phyloP scores from a whole-genome alignment of 2,329 filamentous ascomycete species.

The Chrysoporthe puriensis region DNA sequence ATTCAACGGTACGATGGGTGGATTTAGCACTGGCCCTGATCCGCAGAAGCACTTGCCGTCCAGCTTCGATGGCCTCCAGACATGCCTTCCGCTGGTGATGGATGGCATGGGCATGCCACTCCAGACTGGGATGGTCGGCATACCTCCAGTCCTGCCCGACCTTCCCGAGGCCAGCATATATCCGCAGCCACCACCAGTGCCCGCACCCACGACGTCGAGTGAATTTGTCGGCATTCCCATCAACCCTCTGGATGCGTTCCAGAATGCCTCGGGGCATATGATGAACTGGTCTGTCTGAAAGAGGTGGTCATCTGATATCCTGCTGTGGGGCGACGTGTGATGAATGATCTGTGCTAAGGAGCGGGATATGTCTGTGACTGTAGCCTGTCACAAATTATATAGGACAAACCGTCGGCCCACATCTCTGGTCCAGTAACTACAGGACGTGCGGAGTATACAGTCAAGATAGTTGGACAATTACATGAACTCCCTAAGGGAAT shows the following conservation, averaged over 20 bases:
- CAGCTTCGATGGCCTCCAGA: neutral
- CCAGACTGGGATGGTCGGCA: neutral
- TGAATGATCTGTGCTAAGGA: neutral
- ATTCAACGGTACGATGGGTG: neutral
- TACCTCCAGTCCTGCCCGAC: neutral
- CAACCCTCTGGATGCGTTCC: neutral
- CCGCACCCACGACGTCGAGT: neutral
- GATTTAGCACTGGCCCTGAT: too few species aligned
- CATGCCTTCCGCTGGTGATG: neutral
- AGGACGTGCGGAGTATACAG: too few species aligned
- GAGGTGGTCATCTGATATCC: too few species aligned
- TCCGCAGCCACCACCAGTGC: neutral
- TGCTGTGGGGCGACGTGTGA: neutral
- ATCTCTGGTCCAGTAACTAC: too few species aligned
- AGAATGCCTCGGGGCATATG: neutral
- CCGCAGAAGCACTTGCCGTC: neutral
- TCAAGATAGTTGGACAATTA: too few species aligned
- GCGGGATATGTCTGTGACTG: too few species aligned
- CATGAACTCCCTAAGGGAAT: too few species aligned
- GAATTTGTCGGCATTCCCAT: neutral
- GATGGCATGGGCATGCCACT: neutral
- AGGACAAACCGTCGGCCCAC: too few species aligned
- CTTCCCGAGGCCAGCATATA: neutral
- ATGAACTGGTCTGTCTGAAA: neutral
- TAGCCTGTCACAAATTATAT: too few species aligned